Evolutionary conservation across 495 filamentous ascomycete genomes (phyloP), one percentile per base, ranked within the genome.

Genomic region (Aspergillus affinis): DNA sequence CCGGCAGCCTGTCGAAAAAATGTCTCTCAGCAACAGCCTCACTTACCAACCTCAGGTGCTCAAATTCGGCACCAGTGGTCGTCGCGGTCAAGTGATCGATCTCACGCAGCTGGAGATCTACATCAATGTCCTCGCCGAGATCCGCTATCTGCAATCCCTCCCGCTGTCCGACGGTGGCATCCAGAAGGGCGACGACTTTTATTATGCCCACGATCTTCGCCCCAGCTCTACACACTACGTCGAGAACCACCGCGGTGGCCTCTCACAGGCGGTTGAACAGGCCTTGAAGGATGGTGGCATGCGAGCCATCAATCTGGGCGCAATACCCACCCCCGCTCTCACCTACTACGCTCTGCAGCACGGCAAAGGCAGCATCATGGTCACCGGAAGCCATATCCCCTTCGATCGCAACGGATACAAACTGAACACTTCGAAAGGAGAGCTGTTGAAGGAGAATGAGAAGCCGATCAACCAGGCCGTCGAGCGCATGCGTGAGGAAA

Each of bases 321-420:
- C 69, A 7, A 71, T 71, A 21, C 69, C 69, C n/a, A 71, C 69
- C 9, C 69, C 69, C 2, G 66, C 66, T 12, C 59, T 71, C 7
- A 69, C 66, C 0, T 55, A 47, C 26, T 71, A 61, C 32, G 69
- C 69, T 15, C 50, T 71, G 6, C 45, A 64, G 19, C 52, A 54
- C 12, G 64, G 62, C 18, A 71, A 69, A 59, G 69, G 69, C 7
- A 71, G 69, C 36, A 71, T 71, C 53, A 71, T 71, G 69, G 69
- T 71, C 17, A 71, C 66, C 0, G 69, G 69, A 4, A 71, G 69
- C 46, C 69, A 71, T 49, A 71, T 71, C 55, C 69, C 69, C 1
- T 71, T 71, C 52, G 69, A 71, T 49, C 69, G 69, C 41, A 71
- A 71, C 48, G 69, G 69, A n/a, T 71, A 71, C 55, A 69, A 71